Evolutionary conservation across 108 stramenopile species (phyloP).

Genomic region (Nitzschia inconspicua): DNA sequence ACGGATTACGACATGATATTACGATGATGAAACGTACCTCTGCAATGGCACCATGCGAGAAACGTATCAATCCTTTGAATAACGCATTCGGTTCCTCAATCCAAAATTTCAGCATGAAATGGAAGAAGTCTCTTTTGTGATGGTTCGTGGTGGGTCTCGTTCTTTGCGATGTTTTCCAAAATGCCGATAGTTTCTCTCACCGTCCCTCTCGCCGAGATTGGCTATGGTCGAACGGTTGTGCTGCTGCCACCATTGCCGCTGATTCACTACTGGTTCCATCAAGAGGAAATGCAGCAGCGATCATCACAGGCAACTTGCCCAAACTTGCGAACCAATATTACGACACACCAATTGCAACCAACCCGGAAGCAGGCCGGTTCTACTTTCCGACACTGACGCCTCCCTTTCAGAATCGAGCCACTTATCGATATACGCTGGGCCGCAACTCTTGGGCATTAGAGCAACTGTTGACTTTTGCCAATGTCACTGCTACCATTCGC

Average conservation of each 20-base stretch:
- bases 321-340: background rate
- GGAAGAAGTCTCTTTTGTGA: background rate
- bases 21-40: too few relatives aligned
- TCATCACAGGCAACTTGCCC: background rate
- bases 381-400: constrained; percentile 55
- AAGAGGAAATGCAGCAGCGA: background rate
- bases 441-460: constrained; percentile 66
- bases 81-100: too few relatives aligned
- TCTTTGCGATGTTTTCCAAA: too few relatives aligned
- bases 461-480: constrained; percentile 59
- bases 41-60: too few relatives aligned
- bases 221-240: too few relatives aligned
- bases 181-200: too few relatives aligned
- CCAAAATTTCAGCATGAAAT: too few relatives aligned
- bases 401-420: constrained; percentile 49
- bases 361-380: constrained; percentile 24
- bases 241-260: too few relatives aligned
- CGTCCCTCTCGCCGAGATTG: too few relatives aligned
- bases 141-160: too few relatives aligned
- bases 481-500: constrained; percentile 62
- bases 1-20: too few relatives aligned
- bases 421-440: constrained; percentile 49
- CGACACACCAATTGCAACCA: background rate
- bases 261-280: background rate
- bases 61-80: too few relatives aligned